Conservation (phyloP, 345 rosid species). For the Mercurialis annua region DNA sequence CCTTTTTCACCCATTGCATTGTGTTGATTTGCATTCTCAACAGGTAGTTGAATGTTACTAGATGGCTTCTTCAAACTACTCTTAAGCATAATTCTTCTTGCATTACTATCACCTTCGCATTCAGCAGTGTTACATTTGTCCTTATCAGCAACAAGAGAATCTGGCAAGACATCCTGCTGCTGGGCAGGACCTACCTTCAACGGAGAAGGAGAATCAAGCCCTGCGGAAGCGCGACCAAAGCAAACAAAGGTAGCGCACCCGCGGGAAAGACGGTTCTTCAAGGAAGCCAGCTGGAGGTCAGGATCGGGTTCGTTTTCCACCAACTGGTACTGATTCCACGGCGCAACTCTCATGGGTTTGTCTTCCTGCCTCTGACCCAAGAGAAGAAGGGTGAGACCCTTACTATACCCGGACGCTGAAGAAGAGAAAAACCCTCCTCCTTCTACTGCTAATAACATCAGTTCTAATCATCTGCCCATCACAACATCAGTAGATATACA, state of each 20-base stretch:
- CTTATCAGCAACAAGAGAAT: conserved; percentile 44
- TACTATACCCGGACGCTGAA: conserved; percentile 93
- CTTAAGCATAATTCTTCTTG: conserved; percentile 45
- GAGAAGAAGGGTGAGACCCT: conserved; percentile 83
- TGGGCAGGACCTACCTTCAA: conserved; percentile 77
- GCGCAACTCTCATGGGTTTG: conserved; percentile 89
- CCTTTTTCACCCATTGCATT: conserved; percentile 41
- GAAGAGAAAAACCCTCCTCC: conserved; percentile 99
- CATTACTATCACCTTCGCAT: conserved; percentile 39
- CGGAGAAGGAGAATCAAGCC: conserved; percentile 63
- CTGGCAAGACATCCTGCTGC: conserved; percentile 51
- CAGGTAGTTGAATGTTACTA: conserved; percentile 34
- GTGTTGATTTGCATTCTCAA: conserved; percentile 37
- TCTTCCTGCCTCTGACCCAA: conserved; percentile 79
- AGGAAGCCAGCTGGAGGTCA: conserved; percentile 92
- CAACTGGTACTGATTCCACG: conserved; percentile 96
- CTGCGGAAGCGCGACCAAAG: conserved; percentile 88
- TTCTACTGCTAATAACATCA: conserved; percentile 95
- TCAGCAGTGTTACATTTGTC: conserved; percentile 35
- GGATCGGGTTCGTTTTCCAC: conserved; percentile 74
- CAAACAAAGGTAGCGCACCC: conserved; percentile 85
- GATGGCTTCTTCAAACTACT: conserved; percentile 79
- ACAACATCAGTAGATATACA: too few relatives aligned
- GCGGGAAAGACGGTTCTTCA: conserved; percentile 70
- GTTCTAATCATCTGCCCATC: conserved; percentile 70